Percentiles rank a stretch among this genome's conserved stretches.
These are phyloP conservation scores for Combretum micranthum DNA, from an alignment of 345 rosid genomes.

Conservation along the genomic window DNA sequence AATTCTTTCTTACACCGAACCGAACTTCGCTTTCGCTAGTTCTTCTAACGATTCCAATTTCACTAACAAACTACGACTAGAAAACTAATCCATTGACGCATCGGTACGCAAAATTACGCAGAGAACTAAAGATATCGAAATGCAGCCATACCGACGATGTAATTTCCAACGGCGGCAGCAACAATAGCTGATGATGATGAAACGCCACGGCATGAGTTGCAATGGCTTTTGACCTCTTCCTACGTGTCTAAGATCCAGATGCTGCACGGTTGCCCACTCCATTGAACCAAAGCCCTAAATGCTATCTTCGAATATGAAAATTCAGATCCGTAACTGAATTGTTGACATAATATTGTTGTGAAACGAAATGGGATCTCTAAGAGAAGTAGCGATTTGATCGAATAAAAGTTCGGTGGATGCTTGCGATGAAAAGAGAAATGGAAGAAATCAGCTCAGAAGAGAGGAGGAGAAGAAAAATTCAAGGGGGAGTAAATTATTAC, in stretches of 20 bases:
- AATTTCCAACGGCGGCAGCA: conserved; percentile 65
- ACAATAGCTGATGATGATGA: conserved; percentile 78
- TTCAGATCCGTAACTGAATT: too few species aligned
- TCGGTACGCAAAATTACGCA: neutral
- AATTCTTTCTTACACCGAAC: neutral
- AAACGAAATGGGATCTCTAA: too few species aligned
- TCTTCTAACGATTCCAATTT: neutral
- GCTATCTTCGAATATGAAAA: too few species aligned
- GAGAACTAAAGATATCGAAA: neutral
- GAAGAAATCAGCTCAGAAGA: too few species aligned
- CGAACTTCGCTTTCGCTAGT: neutral
- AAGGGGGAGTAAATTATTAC: too few species aligned
- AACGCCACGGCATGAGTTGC: conserved; percentile 87
- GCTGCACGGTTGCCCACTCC: conserved; percentile 99
- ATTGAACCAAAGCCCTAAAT: conserved; percentile 14
- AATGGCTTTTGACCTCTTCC: conserved; percentile 67
- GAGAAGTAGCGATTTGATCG: too few species aligned
- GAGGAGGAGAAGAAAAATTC: too few species aligned
- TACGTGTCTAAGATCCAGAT: conserved; percentile 84
- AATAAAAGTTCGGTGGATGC: too few species aligned
- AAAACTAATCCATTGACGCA: neutral
- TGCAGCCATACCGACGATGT: conserved; percentile 51
- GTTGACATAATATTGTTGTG: too few species aligned
- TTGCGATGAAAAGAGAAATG: too few species aligned
- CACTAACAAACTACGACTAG: neutral